Evolutionary conservation across 2,329 filamentous ascomycete species (phyloP), one percentile per base, ranked within the genome.

Genomic region (Aspergillus fischeri): DNA sequence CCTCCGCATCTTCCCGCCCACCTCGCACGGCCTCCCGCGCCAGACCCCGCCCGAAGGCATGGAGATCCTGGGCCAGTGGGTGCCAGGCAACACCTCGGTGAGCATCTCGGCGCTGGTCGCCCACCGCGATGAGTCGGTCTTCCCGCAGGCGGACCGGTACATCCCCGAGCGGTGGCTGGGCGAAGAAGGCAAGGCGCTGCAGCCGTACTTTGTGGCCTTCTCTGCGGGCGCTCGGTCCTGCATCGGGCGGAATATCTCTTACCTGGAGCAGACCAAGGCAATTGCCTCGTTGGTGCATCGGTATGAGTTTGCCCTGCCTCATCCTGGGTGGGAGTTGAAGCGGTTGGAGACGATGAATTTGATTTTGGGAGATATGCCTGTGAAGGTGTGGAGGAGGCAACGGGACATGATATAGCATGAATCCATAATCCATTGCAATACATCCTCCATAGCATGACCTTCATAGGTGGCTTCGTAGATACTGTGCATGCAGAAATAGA

Each of bases 261-360:
- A 79, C 55, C 65, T 82, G 8, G 79, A 82, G 64, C 78, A 82
- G 63, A 75, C 74, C 9, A 73, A 80, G 5, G 57, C 65, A 8
- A 49, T 72, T 50, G 68, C 70, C 20, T 66, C 65, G 3, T 51
- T 71, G 53, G 64, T 72, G 17, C 65, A 65, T 48, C 65, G 68
- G 11, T 72, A 70, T 56, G 65, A 69, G n/a, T 70, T 72, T 61
- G 65, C 67, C 17, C 52, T 72, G 42, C 52, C 66, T 10, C 51
- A 61, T 52, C 63, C 61, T 1, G 59, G 60, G 2, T 70, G 67
- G 68, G 64, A 70, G 56, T 28, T 66, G 58, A 53, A 64, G 53
- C 60, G 67, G 42, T 38, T 62, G 51, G 68, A 71, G 62, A 69
- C 65, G 14, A 65, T 71, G 63, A 70, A 73, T 55, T 58, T 66